Evolutionary conservation across 768 basidiomycete species (phyloP).

Genomic region (Leucocoprinus leucothites): DNA sequence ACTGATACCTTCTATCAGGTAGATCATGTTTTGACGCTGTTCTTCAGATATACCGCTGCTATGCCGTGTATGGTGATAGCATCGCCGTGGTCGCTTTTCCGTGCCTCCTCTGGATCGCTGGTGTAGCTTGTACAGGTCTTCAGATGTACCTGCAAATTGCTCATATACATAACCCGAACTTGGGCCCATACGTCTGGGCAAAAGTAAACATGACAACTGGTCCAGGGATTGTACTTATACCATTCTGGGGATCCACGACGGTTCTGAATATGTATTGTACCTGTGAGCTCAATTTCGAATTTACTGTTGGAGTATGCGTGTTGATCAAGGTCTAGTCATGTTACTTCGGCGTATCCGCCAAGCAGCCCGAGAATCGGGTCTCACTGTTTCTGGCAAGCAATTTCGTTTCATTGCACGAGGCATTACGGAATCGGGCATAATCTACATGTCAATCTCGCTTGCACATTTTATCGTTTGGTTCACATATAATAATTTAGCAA

Average conservation of each 20-base stretch:
- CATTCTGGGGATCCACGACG: slow-evolving; percentile 6
- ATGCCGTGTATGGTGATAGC: neutral
- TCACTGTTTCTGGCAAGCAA: neutral
- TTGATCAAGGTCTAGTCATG: neutral
- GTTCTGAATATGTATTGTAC: slow-evolving; percentile 3
- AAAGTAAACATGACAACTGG: slow-evolving; percentile 1
- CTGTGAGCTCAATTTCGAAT: neutral
- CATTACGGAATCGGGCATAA: slow-evolving; percentile 3
- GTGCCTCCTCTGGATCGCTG: slow-evolving; percentile 1
- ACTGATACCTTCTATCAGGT: no score
- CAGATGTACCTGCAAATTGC: slow-evolving; percentile 7
- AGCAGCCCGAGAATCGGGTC: neutral
- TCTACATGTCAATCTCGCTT: slow-evolving; percentile 7
- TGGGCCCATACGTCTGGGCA: slow-evolving; percentile 6
- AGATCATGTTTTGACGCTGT: no score
- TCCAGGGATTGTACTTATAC: slow-evolving; percentile 5
- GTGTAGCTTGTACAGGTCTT: slow-evolving; percentile 1
- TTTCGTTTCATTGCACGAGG: slow-evolving; percentile 6
- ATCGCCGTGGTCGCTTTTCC: neutral
- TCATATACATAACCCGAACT: neutral
- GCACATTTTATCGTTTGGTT: slow-evolving; percentile 11
- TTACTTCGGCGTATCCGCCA: neutral
- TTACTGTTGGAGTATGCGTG: no score
- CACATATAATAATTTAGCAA: neutral
- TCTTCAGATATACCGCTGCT: slow-evolving; percentile 6